Evolutionary conservation across 768 basidiomycete species (phyloP).

Genomic region (Amanita exitialis): DNA sequence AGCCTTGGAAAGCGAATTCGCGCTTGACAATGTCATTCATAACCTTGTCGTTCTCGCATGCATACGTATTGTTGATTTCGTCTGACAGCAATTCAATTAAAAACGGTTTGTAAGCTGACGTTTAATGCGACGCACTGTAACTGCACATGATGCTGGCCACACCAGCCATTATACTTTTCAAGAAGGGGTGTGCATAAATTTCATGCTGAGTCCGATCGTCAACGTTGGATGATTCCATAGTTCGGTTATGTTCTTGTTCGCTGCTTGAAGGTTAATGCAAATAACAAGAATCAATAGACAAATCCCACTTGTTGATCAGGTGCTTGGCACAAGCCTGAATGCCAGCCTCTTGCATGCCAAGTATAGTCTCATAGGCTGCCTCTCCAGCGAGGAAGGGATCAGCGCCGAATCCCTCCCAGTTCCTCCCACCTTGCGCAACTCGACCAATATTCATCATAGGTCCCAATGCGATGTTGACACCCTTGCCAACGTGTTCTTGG

Average conservation of each 20-base stretch:
- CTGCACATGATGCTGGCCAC: constrained; percentile 70
- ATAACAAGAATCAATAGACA: neutral
- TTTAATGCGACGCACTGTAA: constrained; percentile 38
- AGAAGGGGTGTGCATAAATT: constrained; percentile 61
- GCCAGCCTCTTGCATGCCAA: constrained; percentile 71
- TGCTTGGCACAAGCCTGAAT: constrained; percentile 88
- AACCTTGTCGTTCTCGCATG: constrained; percentile 64
- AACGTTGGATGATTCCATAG: constrained; percentile 49
- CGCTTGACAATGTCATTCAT: constrained; percentile 69
- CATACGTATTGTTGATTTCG: constrained; percentile 58
- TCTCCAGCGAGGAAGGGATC: constrained; percentile 86
- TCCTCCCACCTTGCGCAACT: constrained; percentile 69
- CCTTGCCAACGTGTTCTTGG: constrained; percentile 72
- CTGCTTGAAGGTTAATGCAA: constrained; percentile 18
- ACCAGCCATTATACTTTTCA: constrained; percentile 65
- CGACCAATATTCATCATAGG: constrained; percentile 88
- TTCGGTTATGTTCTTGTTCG: constrained; percentile 61
- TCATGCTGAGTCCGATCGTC: constrained; percentile 78
- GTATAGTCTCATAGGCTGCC: constrained; percentile 66
- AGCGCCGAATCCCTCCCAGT: constrained; percentile 94
- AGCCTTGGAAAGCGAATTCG: constrained; percentile 73
- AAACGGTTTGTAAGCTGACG: neutral
- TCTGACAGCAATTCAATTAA: constrained; percentile 25
- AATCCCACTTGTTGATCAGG: constrained; percentile 58
- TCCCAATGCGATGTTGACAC: constrained; percentile 69